A percentile compares a stretch with the other conserved stretches of the same genome.
phyloP scores from a whole-genome alignment of 2,329 filamentous ascomycete species.

The Truncatella angustata region DNA sequence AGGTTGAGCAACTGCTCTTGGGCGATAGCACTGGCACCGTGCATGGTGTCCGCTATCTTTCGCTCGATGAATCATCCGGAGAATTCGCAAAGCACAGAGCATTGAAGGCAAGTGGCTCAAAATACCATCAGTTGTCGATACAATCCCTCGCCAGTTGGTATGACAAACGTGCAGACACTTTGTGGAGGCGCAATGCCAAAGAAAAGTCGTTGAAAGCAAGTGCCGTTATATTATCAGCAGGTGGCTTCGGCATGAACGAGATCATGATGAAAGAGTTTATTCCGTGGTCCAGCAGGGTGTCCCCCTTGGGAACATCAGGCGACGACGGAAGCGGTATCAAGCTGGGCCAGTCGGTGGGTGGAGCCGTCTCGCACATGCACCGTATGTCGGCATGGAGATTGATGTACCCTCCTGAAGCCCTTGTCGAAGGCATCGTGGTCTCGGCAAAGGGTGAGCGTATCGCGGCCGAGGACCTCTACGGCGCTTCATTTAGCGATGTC shows the following conservation, averaged over 20 bases:
- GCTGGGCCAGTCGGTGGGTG: slow-evolving; percentile 10
- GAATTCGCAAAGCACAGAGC: background rate
- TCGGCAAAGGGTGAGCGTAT: slow-evolving; percentile 6
- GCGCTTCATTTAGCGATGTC: slow-evolving; percentile 8
- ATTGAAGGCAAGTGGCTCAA: background rate
- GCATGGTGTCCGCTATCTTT: background rate
- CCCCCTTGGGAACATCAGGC: slow-evolving; percentile 9
- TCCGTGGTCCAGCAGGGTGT: background rate
- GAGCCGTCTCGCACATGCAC: slow-evolving; percentile 9
- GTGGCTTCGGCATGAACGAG: slow-evolving; percentile 13
- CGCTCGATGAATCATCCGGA: background rate
- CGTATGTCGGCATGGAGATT: slow-evolving; percentile 12
- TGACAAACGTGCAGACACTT: background rate
- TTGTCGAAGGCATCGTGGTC: slow-evolving; percentile 14
- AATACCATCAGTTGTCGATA: background rate
- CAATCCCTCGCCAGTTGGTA: too few species aligned
- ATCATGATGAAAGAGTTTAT: slow-evolving; percentile 4
- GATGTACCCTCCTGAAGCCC: slow-evolving; percentile 10
- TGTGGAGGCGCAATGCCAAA: background rate
- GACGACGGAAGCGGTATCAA: slow-evolving; percentile 14
- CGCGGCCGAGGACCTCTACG: slow-evolving; percentile 10
- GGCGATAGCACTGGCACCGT: slow-evolving; percentile 2
- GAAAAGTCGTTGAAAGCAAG: background rate
- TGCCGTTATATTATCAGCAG: slow-evolving; percentile 11
- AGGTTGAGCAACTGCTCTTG: slow-evolving; percentile 3